These are phyloP conservation scores for Flaveria bidentis DNA, from an alignment of 129 eudicot genomes.

Conservation along the genomic window DNA sequence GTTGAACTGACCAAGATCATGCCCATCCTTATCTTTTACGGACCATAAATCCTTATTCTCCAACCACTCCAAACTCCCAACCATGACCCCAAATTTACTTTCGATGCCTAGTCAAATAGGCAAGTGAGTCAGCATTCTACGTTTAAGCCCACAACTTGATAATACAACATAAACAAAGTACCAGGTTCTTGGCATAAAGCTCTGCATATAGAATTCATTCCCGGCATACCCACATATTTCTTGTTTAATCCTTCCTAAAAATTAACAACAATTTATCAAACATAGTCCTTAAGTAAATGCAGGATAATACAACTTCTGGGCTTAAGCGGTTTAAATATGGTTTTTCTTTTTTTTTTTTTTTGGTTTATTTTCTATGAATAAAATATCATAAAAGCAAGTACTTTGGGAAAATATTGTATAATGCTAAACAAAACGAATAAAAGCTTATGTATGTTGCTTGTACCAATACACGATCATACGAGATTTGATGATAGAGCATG, in stretches of 20 bases:
- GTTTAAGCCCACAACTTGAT: slow-evolving; percentile 11
- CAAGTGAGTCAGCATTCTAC: slow-evolving; percentile 5
- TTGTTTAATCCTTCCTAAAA: slow-evolving; percentile 66
- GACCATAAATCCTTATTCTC: slow-evolving; percentile 68
- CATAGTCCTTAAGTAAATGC: slow-evolving; percentile 19
- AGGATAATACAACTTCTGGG: not conserved
- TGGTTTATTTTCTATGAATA: not conserved
- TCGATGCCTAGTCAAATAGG: slow-evolving; percentile 61
- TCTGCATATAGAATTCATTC: slow-evolving; percentile 95
- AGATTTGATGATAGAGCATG: not conserved
- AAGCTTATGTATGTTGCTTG: not conserved
- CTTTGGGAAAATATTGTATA: not conserved
- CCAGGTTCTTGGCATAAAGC: slow-evolving; percentile 82
- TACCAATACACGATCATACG: not conserved
- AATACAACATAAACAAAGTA: slow-evolving; percentile 20
- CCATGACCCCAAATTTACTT: slow-evolving; percentile 68
- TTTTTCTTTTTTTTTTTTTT: too few relatives aligned
- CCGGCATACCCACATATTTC: slow-evolving; percentile 89
- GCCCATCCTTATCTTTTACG: slow-evolving; percentile 61
- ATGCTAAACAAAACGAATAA: slow-evolving; percentile 9
- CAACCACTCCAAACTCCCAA: slow-evolving; percentile 82
- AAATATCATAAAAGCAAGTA: slow-evolving; percentile 11
- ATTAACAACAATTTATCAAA: slow-evolving; percentile 33
- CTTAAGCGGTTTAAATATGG: not conserved
- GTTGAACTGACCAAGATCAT: slow-evolving; percentile 68